Base-by-base conservation (phyloP, 805 yeast genomes). In the Saccharomycopsis schoenii region DNA sequence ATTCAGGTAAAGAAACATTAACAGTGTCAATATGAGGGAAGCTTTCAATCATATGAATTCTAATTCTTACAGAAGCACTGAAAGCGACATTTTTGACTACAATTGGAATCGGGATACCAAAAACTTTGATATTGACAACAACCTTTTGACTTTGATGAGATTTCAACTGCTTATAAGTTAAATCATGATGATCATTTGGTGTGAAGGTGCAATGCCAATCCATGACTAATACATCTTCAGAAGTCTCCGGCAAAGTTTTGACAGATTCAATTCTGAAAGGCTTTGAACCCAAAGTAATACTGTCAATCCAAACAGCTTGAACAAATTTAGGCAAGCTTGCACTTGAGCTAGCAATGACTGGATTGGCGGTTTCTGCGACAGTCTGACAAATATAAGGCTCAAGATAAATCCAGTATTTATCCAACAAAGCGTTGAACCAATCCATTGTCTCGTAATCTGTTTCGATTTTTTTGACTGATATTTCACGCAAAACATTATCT, bases 21-120 rank as follows among this genome's bases (percentile, higher is more conserved):
- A 91, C 85, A 1, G 97, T 92, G 72, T 94, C 96, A 63, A 94
- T 78, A 74, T 94, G 98, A 2, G 99, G 99, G 73, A 88, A 91
- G 10, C 89, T 79, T 2, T 90, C 73, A 87, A 89, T 93, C 85
- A 94, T 85, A 78, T 91, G 88, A 70, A 96, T 73, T 69, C 97
- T 80, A 58, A 94, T 83, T 72, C 98, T 82, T 56, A 86, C 81
- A 63, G 82, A 77, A 12, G 88, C 90, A 62, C 77, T 80, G 71
- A 93, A 88, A 0, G 97, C 81, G 71, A 89, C 82, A 67, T 89
- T 86, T 56, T 91, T 86, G 15, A 94, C 87, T 39, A 84, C 77
- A 39, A 94, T 82, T 1, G 97, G 97, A 58, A 94, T 67, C 0
- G 88, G 80, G 51, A 92, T 61, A 25, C 97, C 97, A 72, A 92